Base-by-base conservation (phyloP, 331 rosid species). In the Dryas integrifolia region DNA sequence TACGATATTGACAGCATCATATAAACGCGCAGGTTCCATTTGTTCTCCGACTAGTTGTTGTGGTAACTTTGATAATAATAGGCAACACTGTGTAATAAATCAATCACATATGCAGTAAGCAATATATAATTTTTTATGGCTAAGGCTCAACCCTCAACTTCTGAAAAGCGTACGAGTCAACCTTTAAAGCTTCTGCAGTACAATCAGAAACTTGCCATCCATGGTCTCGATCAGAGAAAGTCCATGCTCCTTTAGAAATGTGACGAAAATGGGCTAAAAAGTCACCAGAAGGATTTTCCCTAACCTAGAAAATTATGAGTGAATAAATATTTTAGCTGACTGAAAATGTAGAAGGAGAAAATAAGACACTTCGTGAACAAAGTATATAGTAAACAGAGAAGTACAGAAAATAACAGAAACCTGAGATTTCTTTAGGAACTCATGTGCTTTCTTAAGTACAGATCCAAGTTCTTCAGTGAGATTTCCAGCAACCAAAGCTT, bases 151-250 rank as follows among this genome's bases (percentile, higher is more conserved):
- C 7, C 41, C 16, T 30, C 41, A 13, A 12, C 44, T 4, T 24
- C 35, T 30, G 35, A 30, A 30, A 30, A 30, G 35, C 35, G 35
- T 30, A 30, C 3, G 35, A 30, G 35, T 30, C 35, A 30, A 90
- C 97, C 92, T 86, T 90, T 65, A 90, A 78, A 65, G 67, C 88
- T 78, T 90, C 95, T 2, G 95, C 90, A 5, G 97, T 90, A 56
- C 90, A 83, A 70, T 90, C 92, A 70, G 95, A 88, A 65, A 83
- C 90, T 77, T 86, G 92, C 96, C 92, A 90, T 69, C 94, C 94
- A 48, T 85, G 92, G 64, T 90, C 92, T 67, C 79, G 85, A 60
- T 92, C 92, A 0, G 96, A 89, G 72, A 92, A 89, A n/a, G 94
- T 86, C 97, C 96, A 92, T 0, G 89, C 73, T 9, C 96, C 97